A percentile compares a stretch with the other conserved stretches of the same genome.
Evolutionary conservation across 2,329 filamentous ascomycete genomes (phyloP).

Genomic region (Colletotrichum paranaense): DNA sequence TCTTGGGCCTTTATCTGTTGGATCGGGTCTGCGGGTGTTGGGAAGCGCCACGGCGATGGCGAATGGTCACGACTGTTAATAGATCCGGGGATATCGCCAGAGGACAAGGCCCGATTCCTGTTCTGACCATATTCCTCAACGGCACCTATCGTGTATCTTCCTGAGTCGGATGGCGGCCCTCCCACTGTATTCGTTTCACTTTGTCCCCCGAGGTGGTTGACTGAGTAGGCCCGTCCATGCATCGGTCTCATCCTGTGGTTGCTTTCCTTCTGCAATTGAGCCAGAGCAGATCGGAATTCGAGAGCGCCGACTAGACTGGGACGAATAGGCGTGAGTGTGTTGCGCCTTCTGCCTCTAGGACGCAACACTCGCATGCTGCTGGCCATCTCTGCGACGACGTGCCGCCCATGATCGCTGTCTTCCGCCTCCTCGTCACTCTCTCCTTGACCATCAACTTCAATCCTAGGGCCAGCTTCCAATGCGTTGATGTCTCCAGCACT

Average conservation of each 20-base stretch:
- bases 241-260: conserved; percentile 80
- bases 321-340: conserved; percentile 86
- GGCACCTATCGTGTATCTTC: conserved; percentile 31
- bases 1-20: conserved; percentile 27
- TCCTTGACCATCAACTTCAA: conserved; percentile 56
- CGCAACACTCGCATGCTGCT: conserved; percentile 93
- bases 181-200: conserved; percentile 26
- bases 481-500: conserved; percentile 51
- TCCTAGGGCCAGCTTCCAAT: conserved; percentile 58
- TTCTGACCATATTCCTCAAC: conserved; percentile 32
- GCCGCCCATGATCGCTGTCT: conserved; percentile 67
- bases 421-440: conserved; percentile 56
- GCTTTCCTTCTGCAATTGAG: conserved; percentile 85
- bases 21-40: conserved; percentile 17
- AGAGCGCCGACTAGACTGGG: conserved; percentile 93
- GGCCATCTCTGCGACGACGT: conserved; percentile 83
- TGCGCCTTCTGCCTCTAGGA: conserved; percentile 72
- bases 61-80: conserved; percentile 24
- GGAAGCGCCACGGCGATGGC: conserved; percentile 31
- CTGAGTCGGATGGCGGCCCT: conserved; percentile 25
- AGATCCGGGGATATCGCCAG: conserved; percentile 51
- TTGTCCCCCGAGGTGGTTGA: conserved; percentile 36
- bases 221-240: conserved; percentile 67
- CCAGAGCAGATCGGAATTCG: conserved; percentile 91
- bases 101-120: conserved; percentile 59